A percentile compares a stretch with the other conserved stretches of the same genome.
These are phyloP conservation scores for Aspergillus biplanus DNA, from an alignment of 495 filamentous ascomycete species.

Conservation along the genomic window DNA sequence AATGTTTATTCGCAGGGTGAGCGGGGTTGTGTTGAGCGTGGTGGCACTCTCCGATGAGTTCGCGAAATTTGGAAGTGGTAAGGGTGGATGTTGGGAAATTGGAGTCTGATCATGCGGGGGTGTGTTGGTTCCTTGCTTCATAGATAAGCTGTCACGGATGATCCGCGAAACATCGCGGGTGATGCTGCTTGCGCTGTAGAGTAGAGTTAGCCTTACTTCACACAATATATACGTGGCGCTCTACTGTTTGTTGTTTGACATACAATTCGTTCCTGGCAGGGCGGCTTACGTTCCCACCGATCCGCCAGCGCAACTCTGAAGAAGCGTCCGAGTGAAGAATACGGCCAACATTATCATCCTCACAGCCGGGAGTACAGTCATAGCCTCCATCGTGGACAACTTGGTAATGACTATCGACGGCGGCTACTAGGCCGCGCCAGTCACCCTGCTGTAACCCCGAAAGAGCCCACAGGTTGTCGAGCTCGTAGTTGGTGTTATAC, in stretches of 20 bases:
- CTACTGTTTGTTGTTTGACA: conserved; percentile 12
- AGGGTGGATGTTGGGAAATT: conserved; percentile 25
- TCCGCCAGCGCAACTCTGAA: conserved; percentile 40
- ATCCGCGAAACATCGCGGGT: conserved; percentile 49
- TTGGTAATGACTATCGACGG: conserved; percentile 52
- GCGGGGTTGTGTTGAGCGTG: conserved; percentile 21
- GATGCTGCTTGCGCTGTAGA: conserved; percentile 45
- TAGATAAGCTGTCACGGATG: conserved; percentile 45
- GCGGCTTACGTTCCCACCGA: conserved; percentile 35
- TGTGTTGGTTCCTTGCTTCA: conserved; percentile 26
- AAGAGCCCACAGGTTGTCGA: conserved; percentile 48
- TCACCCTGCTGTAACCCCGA: conserved; percentile 50
- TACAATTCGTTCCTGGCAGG: conserved; percentile 49
- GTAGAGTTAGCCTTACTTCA: conserved; percentile 19
- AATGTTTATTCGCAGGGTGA: conserved; percentile 46
- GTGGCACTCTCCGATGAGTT: conserved; percentile 18
- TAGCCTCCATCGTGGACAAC: conserved; percentile 40
- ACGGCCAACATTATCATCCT: conserved; percentile 39
- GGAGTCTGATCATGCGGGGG: conserved; percentile 20
- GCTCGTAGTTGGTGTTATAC: conserved; percentile 45
- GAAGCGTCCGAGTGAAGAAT: conserved; percentile 39
- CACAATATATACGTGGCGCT: background rate
- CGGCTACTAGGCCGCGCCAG: conserved; percentile 50
- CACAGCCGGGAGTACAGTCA: conserved; percentile 37
- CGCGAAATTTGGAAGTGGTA: conserved; percentile 25